phyloP scores from a whole-genome alignment of 768 basidiomycete genomes.

The Mycena rebaudengoi region DNA sequence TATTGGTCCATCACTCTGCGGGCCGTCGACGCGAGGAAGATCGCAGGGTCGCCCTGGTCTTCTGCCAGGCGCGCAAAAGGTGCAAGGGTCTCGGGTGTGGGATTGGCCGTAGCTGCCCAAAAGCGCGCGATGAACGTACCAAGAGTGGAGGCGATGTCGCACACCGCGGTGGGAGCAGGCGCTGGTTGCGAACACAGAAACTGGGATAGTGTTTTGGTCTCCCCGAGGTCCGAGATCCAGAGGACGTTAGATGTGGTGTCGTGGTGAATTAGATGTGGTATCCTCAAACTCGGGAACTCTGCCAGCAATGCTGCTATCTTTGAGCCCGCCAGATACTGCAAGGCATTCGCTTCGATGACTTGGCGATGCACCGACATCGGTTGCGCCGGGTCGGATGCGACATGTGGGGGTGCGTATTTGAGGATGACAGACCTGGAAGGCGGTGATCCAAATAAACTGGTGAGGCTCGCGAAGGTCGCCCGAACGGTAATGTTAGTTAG shows the following conservation, averaged over 20 bases:
- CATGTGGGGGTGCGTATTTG: conserved; percentile 35
- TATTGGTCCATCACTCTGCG: conserved; percentile 8
- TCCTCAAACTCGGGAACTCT: conserved; percentile 12
- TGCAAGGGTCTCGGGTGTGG: conserved; percentile 6
- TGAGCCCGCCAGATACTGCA: conserved; percentile 24
- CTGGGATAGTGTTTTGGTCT: conserved; percentile 22
- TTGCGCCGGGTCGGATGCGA: conserved; percentile 28
- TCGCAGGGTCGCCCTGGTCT: conserved; percentile 2
- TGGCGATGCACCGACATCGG: conserved; percentile 30
- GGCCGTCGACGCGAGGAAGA: conserved; percentile 23
- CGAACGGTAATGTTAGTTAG: conserved; percentile 34
- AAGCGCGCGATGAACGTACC: conserved; percentile 27
- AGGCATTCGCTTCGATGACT: conserved; percentile 31
- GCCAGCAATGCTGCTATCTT: conserved; percentile 1
- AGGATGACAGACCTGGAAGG: conserved; percentile 23
- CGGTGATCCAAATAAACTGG: background rate
- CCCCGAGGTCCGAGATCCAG: conserved; percentile 36
- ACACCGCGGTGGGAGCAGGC: background rate
- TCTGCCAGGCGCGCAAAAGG: conserved; percentile 13
- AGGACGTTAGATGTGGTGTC: conserved; percentile 30
- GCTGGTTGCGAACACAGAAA: conserved; percentile 17
- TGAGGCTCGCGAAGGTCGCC: conserved; percentile 25
- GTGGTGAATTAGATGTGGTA: conserved; percentile 29
- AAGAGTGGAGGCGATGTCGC: conserved; percentile 18
- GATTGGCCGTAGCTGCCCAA: conserved; percentile 19